Conservation (phyloP, 192 early-diverging fungal species). For the Rhizophagus sp. region DNA sequence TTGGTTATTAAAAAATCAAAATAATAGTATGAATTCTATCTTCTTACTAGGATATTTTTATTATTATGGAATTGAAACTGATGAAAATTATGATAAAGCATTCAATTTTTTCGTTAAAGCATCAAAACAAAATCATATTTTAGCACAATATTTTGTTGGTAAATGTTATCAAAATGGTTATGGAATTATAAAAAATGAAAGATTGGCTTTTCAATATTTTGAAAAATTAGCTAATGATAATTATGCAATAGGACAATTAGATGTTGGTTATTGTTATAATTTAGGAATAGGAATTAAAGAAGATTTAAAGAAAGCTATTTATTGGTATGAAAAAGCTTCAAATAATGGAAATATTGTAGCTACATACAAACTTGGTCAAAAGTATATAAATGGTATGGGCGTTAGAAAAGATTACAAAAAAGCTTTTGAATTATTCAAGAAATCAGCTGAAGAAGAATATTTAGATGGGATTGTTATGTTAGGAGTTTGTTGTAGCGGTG, state of each 20-base stretch:
- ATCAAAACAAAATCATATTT: not conserved
- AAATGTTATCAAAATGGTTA: not conserved
- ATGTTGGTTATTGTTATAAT: constrained; percentile 78
- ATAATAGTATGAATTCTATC: not conserved
- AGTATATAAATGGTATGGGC: too few relatives aligned
- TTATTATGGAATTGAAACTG: not conserved
- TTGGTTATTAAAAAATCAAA: too few relatives aligned
- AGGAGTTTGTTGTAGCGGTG: too few relatives aligned
- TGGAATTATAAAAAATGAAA: not conserved
- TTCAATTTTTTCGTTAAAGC: not conserved
- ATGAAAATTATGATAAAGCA: not conserved
- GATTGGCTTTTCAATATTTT: not conserved
- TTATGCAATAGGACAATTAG: constrained; percentile 70
- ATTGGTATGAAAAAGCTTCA: too few relatives aligned
- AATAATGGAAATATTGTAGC: too few relatives aligned
- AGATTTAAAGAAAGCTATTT: too few relatives aligned
- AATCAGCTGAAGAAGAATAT: too few relatives aligned
- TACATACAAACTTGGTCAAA: too few relatives aligned
- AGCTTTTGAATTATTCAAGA: too few relatives aligned
- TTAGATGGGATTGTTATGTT: too few relatives aligned
- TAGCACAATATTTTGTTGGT: not conserved
- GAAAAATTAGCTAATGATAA: constrained; percentile 60
- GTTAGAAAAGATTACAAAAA: too few relatives aligned
- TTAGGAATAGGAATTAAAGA: too few relatives aligned
- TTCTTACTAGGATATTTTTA: not conserved